Evolutionary conservation across 352 stramenopile genomes (phyloP).

Genomic region (Phytophthora palmivora): DNA sequence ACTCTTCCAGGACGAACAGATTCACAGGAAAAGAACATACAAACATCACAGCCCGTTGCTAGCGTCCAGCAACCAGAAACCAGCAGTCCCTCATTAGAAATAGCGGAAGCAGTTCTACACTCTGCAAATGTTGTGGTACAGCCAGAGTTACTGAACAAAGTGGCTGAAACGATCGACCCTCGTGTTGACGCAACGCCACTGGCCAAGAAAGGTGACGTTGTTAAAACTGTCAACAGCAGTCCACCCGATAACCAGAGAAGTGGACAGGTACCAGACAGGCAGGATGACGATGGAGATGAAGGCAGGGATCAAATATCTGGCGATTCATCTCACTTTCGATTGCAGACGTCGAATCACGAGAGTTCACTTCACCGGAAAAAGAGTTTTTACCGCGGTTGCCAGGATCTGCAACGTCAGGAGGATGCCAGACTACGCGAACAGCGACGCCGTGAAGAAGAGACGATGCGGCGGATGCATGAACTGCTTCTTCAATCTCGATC

Average conservation of each 20-base stretch:
- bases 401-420: conserved; percentile 48
- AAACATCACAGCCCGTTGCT: not conserved
- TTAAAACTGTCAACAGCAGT: conserved; percentile 5
- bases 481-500: conserved; percentile 38
- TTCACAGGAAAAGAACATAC: not conserved
- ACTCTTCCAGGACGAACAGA: not conserved
- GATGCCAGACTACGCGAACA: conserved; percentile 40
- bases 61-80: not conserved
- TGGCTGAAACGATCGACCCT: conserved; percentile 19
- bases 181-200: conserved; percentile 13
- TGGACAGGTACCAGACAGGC: not conserved
- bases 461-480: conserved; percentile 53
- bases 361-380: conserved; percentile 25
- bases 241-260: conserved; percentile 21
- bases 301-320: conserved; percentile 18
- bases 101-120: not conserved
- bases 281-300: conserved; percentile 18
- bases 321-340: conserved; percentile 2
- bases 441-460: conserved; percentile 38
- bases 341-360: not conserved
- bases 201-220: conserved; percentile 21
- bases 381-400: conserved; percentile 56
- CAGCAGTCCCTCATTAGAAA: not conserved
- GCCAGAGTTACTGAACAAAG: conserved; percentile 1
- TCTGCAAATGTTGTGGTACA: not conserved